phyloP scores from a whole-genome alignment of 2,329 filamentous ascomycete species.

The Cercospora sp. region DNA sequence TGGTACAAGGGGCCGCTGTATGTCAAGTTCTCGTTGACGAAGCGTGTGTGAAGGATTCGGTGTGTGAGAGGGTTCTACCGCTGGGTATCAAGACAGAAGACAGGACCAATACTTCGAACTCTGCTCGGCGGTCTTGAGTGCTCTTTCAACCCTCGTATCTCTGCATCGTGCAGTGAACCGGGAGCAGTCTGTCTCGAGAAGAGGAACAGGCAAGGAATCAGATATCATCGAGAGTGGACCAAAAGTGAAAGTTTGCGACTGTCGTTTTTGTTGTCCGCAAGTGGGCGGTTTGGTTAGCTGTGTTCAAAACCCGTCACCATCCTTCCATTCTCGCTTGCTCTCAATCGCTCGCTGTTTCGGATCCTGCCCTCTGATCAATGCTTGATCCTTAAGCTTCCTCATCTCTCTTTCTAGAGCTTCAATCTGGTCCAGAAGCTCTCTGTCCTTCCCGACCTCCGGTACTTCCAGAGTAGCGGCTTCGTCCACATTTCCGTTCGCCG shows the following conservation, averaged over 20 bases:
- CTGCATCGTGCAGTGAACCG: too few species aligned
- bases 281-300: too few species aligned
- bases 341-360: constrained; percentile 54
- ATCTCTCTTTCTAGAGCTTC: constrained; percentile 46
- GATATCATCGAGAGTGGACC: too few species aligned
- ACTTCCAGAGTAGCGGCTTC: constrained; percentile 41
- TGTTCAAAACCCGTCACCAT: constrained; percentile 55
- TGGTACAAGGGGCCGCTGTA: constrained; percentile 41
- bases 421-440: constrained; percentile 48
- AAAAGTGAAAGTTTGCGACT: too few species aligned
- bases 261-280: too few species aligned
- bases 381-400: constrained; percentile 45
- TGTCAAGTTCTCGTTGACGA: constrained; percentile 33
- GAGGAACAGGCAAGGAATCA: too few species aligned
- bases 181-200: too few species aligned
- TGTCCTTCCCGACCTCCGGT: constrained; percentile 47
- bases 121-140: too few species aligned
- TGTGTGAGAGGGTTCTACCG: too few species aligned
- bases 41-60: background rate
- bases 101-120: too few species aligned
- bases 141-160: too few species aligned
- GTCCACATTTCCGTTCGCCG: constrained; percentile 41
- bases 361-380: constrained; percentile 53
- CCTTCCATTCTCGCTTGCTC: constrained; percentile 55
- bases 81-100: too few species aligned